A percentile compares a stretch with the other conserved stretches of the same genome.
Conservation (phyloP, 257 asterid species). For the Solanum arcanum region DNA sequence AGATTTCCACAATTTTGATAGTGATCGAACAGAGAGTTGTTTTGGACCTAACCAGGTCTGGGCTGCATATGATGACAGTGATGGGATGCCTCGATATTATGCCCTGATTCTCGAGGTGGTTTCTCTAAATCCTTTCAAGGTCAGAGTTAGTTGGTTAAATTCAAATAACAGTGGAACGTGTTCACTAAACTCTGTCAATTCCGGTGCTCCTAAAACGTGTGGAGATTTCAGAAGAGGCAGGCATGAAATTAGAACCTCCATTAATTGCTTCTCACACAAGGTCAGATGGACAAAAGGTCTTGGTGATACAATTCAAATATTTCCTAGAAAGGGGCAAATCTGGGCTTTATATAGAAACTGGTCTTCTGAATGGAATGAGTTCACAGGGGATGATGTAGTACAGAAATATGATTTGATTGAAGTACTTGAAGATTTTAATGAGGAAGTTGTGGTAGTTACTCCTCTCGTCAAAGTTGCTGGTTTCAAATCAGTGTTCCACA, state of each 20-base stretch:
- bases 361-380: conserved; percentile 68
- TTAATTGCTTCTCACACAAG: conserved; percentile 49
- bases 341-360: conserved; percentile 78
- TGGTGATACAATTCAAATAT: conserved; percentile 33
- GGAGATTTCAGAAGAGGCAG: conserved; percentile 44
- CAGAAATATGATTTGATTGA: conserved; percentile 51
- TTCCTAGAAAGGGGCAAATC: conserved; percentile 52
- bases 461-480: conserved; percentile 63
- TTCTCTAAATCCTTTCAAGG: conserved; percentile 50
- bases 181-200: conserved; percentile 27
- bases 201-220: conserved; percentile 36
- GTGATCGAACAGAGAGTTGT: conserved; percentile 26
- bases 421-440: conserved; percentile 60
- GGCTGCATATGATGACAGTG: conserved; percentile 65
- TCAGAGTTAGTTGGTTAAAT: conserved; percentile 43
- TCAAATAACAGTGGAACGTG: conserved; percentile 22
- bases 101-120: conserved; percentile 46
- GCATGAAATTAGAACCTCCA: conserved; percentile 22
- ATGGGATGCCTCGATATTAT: conserved; percentile 69
- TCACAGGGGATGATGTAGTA: conserved; percentile 35
- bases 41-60: conserved; percentile 54
- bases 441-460: conserved; percentile 42
- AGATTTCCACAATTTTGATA: conserved; percentile 50
- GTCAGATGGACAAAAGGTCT: conserved; percentile 28
- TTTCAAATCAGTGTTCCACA: conserved; percentile 49